phyloP scores from a whole-genome alignment of 768 basidiomycete species.

The Leccinum subgranulosum region DNA sequence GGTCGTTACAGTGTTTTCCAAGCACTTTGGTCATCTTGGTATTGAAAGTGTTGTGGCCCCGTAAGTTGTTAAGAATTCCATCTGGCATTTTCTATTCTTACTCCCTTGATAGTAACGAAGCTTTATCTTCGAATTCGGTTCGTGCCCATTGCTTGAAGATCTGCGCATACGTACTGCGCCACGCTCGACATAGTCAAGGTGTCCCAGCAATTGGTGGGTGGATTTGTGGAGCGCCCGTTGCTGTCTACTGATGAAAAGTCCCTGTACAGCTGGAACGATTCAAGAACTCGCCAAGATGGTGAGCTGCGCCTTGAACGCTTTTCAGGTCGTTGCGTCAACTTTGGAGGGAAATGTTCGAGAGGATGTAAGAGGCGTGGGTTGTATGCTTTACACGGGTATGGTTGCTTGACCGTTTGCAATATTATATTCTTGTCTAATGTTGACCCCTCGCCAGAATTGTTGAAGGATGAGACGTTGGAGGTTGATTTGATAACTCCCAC shows the following conservation, averaged over 20 bases:
- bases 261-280: slow-evolving; percentile 46
- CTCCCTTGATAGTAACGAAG: slow-evolving; percentile 27
- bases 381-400: slow-evolving; percentile 75
- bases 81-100: background rate
- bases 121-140: slow-evolving; percentile 27
- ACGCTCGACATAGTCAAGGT: slow-evolving; percentile 58
- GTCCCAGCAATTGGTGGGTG: slow-evolving; percentile 50
- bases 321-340: slow-evolving; percentile 54
- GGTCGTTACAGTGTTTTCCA: slow-evolving; percentile 58
- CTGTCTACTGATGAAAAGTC: slow-evolving; percentile 9
- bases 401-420: background rate
- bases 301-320: slow-evolving; percentile 57
- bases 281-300: slow-evolving; percentile 63
- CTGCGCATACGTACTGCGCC: slow-evolving; percentile 75
- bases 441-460: slow-evolving; percentile 49
- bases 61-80: slow-evolving; percentile 6
- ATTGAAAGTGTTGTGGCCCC: slow-evolving; percentile 20
- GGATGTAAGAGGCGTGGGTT: slow-evolving; percentile 75
- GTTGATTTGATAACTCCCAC: slow-evolving; percentile 79
- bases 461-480: slow-evolving; percentile 82
- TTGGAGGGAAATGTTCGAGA: slow-evolving; percentile 58
- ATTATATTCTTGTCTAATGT: background rate
- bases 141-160: slow-evolving; percentile 76
- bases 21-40: slow-evolving; percentile 30
- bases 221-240: background rate